phyloP scores from a whole-genome alignment of 2,329 filamentous ascomycete species.

The Fonsecaea monophora region DNA sequence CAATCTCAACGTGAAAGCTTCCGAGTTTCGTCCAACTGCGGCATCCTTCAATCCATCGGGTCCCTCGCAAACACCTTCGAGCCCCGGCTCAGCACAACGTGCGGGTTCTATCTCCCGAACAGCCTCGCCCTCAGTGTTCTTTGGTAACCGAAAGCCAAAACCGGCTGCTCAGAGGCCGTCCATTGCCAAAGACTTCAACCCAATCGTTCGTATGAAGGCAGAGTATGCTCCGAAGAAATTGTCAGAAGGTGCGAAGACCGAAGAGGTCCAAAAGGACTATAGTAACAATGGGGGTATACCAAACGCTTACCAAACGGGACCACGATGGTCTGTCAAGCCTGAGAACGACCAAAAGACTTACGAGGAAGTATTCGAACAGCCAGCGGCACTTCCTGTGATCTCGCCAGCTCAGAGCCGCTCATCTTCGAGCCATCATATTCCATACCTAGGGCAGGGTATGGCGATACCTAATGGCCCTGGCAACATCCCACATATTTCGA shows the following conservation, averaged over 20 bases:
- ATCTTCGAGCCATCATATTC: conserved; percentile 68
- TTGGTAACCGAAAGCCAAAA: conserved; percentile 74
- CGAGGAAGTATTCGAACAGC: conserved; percentile 78
- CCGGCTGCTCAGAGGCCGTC: conserved; percentile 63
- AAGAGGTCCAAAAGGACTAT: conserved; percentile 66
- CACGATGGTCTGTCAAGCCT: conserved; percentile 78
- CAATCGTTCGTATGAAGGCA: conserved; percentile 74
- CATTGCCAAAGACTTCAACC: conserved; percentile 64
- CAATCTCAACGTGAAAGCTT: conserved; percentile 61
- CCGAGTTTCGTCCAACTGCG: conserved; percentile 87
- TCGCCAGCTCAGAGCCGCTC: conserved; percentile 71
- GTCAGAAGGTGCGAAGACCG: conserved; percentile 36
- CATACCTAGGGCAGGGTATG: conserved; percentile 83
- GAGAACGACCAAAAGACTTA: conserved; percentile 80
- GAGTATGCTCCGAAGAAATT: conserved; percentile 54
- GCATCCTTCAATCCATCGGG: conserved; percentile 76
- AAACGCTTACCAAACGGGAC: conserved; percentile 80
- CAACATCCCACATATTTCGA: conserved; percentile 70
- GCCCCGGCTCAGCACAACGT: conserved; percentile 69
- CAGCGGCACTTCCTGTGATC: conserved; percentile 65
- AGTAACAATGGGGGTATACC: conserved; percentile 81
- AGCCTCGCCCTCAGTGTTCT: conserved; percentile 61
- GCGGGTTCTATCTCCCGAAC: conserved; percentile 55
- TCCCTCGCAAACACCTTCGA: conserved; percentile 69
- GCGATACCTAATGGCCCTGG: conserved; percentile 79